Evolutionary conservation across 495 filamentous ascomycete species (phyloP).

Genomic region (Parachaetomium inaequale): DNA sequence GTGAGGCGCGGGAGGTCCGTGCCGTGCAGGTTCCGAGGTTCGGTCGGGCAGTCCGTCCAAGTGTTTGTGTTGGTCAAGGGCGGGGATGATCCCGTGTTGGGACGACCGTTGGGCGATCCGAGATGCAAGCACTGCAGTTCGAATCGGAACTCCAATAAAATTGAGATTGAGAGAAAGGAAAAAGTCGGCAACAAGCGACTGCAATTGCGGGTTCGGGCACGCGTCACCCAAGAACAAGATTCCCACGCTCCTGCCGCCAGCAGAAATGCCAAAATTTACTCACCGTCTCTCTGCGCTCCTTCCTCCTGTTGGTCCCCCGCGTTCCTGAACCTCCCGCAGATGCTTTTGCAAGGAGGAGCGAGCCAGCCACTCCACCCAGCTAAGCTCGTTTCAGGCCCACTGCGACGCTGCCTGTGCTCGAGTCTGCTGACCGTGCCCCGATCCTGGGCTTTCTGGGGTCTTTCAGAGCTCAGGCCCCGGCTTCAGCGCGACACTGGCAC

Average conservation of each 20-base stretch:
- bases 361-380: constrained; percentile 13
- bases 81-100: not conserved
- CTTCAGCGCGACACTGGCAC: not conserved
- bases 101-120: not conserved
- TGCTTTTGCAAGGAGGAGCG: not conserved
- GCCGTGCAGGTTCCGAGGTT: constrained; percentile 7
- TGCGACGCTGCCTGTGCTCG: not conserved
- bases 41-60: not conserved
- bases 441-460: not conserved
- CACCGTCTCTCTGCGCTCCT: not conserved
- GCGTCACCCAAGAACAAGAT: not conserved
- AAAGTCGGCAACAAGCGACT: constrained; percentile 1
- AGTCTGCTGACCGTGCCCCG: not conserved
- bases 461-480: not conserved
- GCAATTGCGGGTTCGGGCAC: not conserved
- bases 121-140: not conserved
- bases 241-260: constrained; percentile 7
- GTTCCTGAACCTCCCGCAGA: not conserved
- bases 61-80: not conserved
- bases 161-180: not conserved
- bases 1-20: not conserved
- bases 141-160: too few relatives aligned
- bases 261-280: not conserved
- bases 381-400: constrained; percentile 20
- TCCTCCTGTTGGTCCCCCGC: not conserved